Evolutionary conservation across 495 filamentous ascomycete species (phyloP), one percentile per base, ranked within the genome.

Genomic region (Pyrenula aspistea): DNA sequence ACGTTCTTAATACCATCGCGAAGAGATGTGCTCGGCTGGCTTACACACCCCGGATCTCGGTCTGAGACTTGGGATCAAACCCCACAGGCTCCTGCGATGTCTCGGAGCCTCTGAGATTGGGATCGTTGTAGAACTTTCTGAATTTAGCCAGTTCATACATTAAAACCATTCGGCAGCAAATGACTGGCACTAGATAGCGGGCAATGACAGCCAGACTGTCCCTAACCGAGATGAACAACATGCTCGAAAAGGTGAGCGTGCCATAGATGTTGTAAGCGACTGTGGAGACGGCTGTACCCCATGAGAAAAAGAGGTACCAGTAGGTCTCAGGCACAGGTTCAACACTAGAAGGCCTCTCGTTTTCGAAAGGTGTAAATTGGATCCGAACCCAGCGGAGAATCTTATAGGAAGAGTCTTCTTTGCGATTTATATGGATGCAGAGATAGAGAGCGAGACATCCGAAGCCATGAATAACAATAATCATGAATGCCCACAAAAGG

Each of bases 211-310:
- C 24, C 15, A 67, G 57, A 2, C 61, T 60, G 31, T 68, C 64
- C 10, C 19, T 1, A 1, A 56, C 57, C 0, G 54, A 55, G 23
- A 68, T 67, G 36, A 68, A 68, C 23, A 57, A 53, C 47, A 65
- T 61, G 53, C 64, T 63, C 12, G 65, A 68, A 23, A 67, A 61
- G 24, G 57, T 51, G n/a, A 65, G 55, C 12, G 64, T 67, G 23
- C 64, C 65, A 25, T 66, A 68, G 15, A 68, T 50, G 48, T 67
- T 52, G 51, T 66, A 62, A 20, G 53, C 36, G 1, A 57, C 60
- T 3, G 58, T 65, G 11, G 31, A 22, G 23, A 55, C 53, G 2
- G 62, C 58, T 12, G 55, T 24, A 1, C 65, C 2, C 64, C 64
- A 66, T 19, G 60, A 60, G 22, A 59, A 24, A 10, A 53, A n/a